Conservation (phyloP, 768 basidiomycete species). For the Amanita thiersii region DNA sequence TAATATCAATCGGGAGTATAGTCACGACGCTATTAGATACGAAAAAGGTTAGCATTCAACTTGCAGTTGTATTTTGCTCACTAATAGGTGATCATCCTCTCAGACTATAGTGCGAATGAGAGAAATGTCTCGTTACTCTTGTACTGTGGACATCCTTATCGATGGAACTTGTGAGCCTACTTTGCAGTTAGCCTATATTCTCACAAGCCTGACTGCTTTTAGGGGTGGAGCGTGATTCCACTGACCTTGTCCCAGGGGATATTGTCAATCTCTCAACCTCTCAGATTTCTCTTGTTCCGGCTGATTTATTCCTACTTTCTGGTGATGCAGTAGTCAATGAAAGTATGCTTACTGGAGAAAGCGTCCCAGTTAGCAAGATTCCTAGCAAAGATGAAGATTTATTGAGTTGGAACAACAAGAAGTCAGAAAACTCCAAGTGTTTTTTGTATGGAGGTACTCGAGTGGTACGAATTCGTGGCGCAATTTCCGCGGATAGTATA, state of each 20-base stretch:
- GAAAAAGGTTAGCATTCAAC: slow-evolving; percentile 57
- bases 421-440: slow-evolving; percentile 69
- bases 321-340: slow-evolving; percentile 98
- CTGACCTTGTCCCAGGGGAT: slow-evolving; percentile 84
- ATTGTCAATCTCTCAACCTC: slow-evolving; percentile 82
- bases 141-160: slow-evolving; percentile 61
- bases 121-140: slow-evolving; percentile 90
- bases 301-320: slow-evolving; percentile 86
- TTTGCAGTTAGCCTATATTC: slow-evolving; percentile 1
- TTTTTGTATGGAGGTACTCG: slow-evolving; percentile 89
- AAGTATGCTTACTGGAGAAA: slow-evolving; percentile 98
- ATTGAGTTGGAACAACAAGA: slow-evolving; percentile 56
- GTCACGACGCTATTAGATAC: slow-evolving; percentile 86
- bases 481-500: slow-evolving; percentile 40
- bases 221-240: slow-evolving; percentile 73
- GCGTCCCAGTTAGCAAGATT: slow-evolving; percentile 90
- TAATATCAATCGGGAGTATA: slow-evolving; percentile 84
- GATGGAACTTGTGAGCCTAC: slow-evolving; percentile 60
- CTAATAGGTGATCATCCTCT: slow-evolving; percentile 1
- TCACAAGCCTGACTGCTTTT: slow-evolving; percentile 7
- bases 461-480: slow-evolving; percentile 77
- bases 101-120: slow-evolving; percentile 87
- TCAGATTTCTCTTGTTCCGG: slow-evolving; percentile 68
- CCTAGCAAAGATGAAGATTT: slow-evolving; percentile 79
- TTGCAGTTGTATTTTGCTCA: not conserved